Conservation (phyloP, 768 basidiomycete genomes). For the Pulveroboletus sp. region DNA sequence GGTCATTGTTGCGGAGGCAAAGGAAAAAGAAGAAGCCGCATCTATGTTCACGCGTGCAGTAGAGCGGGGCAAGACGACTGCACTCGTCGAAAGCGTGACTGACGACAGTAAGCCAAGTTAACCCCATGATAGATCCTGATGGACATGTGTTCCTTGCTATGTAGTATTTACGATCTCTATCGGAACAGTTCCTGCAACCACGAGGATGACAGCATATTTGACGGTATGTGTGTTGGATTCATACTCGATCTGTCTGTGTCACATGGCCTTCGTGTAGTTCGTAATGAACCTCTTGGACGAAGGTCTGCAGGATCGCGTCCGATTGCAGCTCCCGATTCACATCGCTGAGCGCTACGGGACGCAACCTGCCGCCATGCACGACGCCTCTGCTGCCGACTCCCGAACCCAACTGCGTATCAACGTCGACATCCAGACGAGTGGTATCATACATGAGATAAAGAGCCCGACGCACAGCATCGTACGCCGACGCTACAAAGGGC, state of each 20-base stretch:
- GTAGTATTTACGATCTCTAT: conserved; percentile 56
- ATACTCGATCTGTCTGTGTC: not conserved
- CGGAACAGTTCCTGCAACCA: conserved; percentile 43
- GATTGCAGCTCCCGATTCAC: conserved; percentile 50
- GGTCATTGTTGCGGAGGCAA: conserved; percentile 40
- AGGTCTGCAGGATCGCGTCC: conserved; percentile 42
- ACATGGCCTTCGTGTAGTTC: conserved; percentile 32
- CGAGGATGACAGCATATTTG: conserved; percentile 38
- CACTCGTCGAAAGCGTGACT: conserved; percentile 44
- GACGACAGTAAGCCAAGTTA: conserved; percentile 42
- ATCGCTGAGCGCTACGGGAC: conserved; percentile 52
- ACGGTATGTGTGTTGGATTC: conserved; percentile 32
- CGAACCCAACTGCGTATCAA: conserved; percentile 38
- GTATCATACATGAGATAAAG: conserved; percentile 34
- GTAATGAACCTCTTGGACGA: conserved; percentile 52
- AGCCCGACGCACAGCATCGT: conserved; percentile 45
- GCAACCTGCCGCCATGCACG: conserved; percentile 35
- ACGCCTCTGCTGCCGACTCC: conserved; percentile 25
- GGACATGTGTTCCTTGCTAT: not conserved
- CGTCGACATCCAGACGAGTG: conserved; percentile 47
- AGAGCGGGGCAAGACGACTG: conserved; percentile 37
- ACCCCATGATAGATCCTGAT: not conserved
- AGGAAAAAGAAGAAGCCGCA: conserved; percentile 43
- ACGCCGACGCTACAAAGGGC: conserved; percentile 33
- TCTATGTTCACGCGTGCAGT: conserved; percentile 39